phyloP scores from a whole-genome alignment of 2,329 filamentous ascomycete species.

The Phaeophleospora eucalypticola region DNA sequence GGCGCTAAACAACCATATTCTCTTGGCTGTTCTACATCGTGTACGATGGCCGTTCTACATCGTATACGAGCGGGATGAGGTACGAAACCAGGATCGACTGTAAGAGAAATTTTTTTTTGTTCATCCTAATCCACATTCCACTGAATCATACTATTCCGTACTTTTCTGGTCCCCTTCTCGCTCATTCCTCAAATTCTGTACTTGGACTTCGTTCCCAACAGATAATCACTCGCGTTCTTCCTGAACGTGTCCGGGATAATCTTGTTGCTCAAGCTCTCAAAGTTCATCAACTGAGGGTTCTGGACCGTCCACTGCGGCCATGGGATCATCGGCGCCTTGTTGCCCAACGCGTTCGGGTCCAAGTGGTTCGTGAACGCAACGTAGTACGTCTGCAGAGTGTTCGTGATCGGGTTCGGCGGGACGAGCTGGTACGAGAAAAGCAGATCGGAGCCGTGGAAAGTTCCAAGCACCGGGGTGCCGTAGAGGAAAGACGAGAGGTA shows the following conservation, averaged over 20 bases:
- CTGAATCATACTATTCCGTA: too few species aligned
- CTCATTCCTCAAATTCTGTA: conserved; percentile 23
- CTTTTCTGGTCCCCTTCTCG: too few species aligned
- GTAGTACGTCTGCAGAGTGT: conserved; percentile 65
- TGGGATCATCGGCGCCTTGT: conserved; percentile 33
- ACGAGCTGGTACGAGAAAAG: conserved; percentile 10
- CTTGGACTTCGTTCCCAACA: conserved; percentile 29
- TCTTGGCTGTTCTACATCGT: too few species aligned
- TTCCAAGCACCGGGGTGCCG: conserved; percentile 68
- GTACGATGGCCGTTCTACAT: too few species aligned
- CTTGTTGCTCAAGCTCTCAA: conserved; percentile 37
- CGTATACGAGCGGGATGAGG: too few species aligned
- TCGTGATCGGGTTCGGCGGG: conserved; percentile 12
- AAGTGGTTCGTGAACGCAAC: conserved; percentile 66
- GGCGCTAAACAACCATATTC: too few species aligned
- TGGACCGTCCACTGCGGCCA: conserved; percentile 54
- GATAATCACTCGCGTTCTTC: conserved; percentile 40
- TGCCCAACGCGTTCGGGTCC: conserved; percentile 59
- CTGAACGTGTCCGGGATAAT: conserved; percentile 50
- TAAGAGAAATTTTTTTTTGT: too few species aligned
- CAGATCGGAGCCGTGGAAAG: conserved; percentile 61
- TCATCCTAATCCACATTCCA: too few species aligned
- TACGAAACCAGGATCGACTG: too few species aligned
- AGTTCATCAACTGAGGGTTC: conserved; percentile 46
- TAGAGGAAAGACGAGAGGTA: conserved; percentile 71